Percentiles rank a stretch among this genome's conserved stretches.
These are phyloP conservation scores for Phaeosphaeriaceae sp. DNA, from an alignment of 2,329 filamentous ascomycete genomes.

Conservation along the genomic window DNA sequence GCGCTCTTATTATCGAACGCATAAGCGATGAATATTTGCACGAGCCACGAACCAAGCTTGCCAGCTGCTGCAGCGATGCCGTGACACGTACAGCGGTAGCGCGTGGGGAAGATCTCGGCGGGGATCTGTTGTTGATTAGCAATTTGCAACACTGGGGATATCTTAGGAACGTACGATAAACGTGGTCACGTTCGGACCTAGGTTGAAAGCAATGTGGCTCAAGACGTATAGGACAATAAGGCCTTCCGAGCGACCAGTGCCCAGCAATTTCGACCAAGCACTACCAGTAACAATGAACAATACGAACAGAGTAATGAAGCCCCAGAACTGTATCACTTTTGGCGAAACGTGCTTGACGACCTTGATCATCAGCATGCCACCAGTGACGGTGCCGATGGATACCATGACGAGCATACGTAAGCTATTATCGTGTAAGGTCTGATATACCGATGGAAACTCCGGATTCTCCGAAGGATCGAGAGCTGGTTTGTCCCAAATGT, in stretches of 20 bases:
- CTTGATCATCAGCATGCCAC: slow-evolving; percentile 42
- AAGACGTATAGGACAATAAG: slow-evolving; percentile 43
- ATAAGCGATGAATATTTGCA: slow-evolving; percentile 49
- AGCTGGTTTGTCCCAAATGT: slow-evolving; percentile 38
- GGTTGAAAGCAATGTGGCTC: slow-evolving; percentile 44
- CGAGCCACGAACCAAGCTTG: slow-evolving; percentile 60
- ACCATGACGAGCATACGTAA: slow-evolving; percentile 43
- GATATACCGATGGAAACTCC: slow-evolving; percentile 25
- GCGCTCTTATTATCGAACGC: slow-evolving; percentile 29
- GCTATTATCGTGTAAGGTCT: slow-evolving; percentile 37
- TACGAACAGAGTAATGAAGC: slow-evolving; percentile 38
- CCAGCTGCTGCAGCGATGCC: slow-evolving; percentile 62
- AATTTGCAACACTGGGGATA: slow-evolving; percentile 35
- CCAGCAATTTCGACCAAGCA: slow-evolving; percentile 37
- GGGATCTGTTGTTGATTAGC: slow-evolving; percentile 57
- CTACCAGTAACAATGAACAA: slow-evolving; percentile 44
- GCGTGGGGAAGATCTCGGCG: slow-evolving; percentile 64
- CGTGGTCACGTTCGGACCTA: slow-evolving; percentile 46
- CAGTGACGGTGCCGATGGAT: slow-evolving; percentile 40
- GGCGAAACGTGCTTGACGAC: slow-evolving; percentile 43
- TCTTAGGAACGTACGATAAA: slow-evolving; percentile 41
- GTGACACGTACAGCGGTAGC: slow-evolving; percentile 61
- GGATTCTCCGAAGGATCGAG: slow-evolving; percentile 5
- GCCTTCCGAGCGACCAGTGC: slow-evolving; percentile 25
- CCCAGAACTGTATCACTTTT: slow-evolving; percentile 43